A percentile compares a stretch with the other conserved stretches of the same genome.
Evolutionary conservation across 2,329 filamentous ascomycete genomes (phyloP).

Genomic region (Arthrobotrys megalospora): DNA sequence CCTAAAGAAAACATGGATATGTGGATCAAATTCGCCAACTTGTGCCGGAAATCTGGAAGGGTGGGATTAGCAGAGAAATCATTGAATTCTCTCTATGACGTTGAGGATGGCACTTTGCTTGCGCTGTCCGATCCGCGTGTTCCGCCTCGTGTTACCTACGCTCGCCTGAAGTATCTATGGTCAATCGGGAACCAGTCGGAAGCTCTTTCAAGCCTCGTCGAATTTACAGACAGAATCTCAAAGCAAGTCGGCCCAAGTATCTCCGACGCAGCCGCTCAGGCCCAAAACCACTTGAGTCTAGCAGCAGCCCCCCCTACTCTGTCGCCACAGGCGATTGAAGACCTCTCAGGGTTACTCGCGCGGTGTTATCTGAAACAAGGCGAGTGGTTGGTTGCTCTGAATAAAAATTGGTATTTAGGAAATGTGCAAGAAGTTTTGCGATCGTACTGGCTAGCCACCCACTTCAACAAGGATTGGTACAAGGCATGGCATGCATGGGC

Average conservation of each 20-base stretch:
- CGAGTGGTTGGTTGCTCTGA: conserved; percentile 91
- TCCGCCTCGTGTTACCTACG: conserved; percentile 89
- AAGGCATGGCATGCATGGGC: conserved; percentile 99
- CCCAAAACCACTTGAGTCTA: conserved; percentile 42
- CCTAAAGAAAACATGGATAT: conserved; percentile 96
- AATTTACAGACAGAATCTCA: conserved; percentile 75
- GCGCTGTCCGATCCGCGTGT: conserved; percentile 69
- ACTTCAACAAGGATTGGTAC: conserved; percentile 95
- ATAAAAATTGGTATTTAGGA: conserved; percentile 85
- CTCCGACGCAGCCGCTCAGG: conserved; percentile 19
- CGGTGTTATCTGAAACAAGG: conserved; percentile 97
- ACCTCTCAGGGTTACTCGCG: conserved; percentile 81
- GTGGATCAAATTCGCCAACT: conserved; percentile 99
- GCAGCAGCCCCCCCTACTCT: conserved; percentile 57
- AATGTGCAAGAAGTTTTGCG: conserved; percentile 88
- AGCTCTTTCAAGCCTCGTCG: conserved; percentile 74
- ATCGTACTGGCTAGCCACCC: conserved; percentile 92
- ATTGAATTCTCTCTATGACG: conserved; percentile 87
- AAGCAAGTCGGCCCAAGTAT: conserved; percentile 71
- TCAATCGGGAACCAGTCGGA: conserved; percentile 80
- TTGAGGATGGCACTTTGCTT: conserved; percentile 72
- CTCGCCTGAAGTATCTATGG: conserved; percentile 98
- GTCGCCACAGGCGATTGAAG: conserved; percentile 68
- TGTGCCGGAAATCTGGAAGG: conserved; percentile 95
- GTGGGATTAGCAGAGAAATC: conserved; percentile 97